Conservation (phyloP, 352 stramenopile genomes). For the Phytophthora sp. region DNA sequence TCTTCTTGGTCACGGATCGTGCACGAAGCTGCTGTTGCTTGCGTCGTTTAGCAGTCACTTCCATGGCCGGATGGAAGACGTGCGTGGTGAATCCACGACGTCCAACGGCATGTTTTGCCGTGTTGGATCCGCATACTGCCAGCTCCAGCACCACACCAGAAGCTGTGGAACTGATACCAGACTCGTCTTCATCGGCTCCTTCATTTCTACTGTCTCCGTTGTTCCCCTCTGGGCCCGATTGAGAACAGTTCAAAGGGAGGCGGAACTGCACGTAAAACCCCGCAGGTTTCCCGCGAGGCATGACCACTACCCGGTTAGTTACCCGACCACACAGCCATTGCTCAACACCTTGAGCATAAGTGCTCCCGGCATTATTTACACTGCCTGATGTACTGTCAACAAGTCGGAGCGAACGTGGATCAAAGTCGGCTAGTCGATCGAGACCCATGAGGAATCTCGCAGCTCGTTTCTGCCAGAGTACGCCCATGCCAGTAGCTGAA, state of each 20-base stretch:
- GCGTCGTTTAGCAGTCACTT: slow-evolving; percentile 34
- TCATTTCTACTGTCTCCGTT: slow-evolving; percentile 21
- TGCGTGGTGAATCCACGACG: slow-evolving; percentile 60
- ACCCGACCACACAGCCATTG: slow-evolving; percentile 51
- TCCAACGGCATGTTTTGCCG: slow-evolving; percentile 16
- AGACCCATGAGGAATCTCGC: slow-evolving; percentile 23
- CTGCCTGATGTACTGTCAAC: slow-evolving; percentile 18
- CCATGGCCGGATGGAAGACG: slow-evolving; percentile 58
- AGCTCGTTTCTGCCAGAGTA: slow-evolving; percentile 35
- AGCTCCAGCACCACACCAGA: slow-evolving; percentile 55
- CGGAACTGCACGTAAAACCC: slow-evolving; percentile 72
- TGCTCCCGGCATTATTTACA: slow-evolving; percentile 11
- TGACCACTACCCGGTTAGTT: slow-evolving; percentile 48
- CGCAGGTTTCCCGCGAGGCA: slow-evolving; percentile 52
- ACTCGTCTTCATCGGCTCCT: slow-evolving; percentile 12
- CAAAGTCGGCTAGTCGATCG: slow-evolving; percentile 30
- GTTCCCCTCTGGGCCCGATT: not conserved
- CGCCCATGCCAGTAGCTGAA: slow-evolving; percentile 20
- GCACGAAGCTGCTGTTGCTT: slow-evolving; percentile 49
- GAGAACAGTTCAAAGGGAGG: slow-evolving; percentile 40
- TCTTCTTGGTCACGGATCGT: slow-evolving; percentile 43
- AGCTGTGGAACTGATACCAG: not conserved
- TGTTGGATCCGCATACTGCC: slow-evolving; percentile 48
- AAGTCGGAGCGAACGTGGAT: slow-evolving; percentile 22
- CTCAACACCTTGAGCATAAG: slow-evolving; percentile 25